Percentiles rank a stretch among this genome's conserved stretches.
phyloP scores from a whole-genome alignment of 2,329 filamentous ascomycete genomes.

The Cercospora canescens region DNA sequence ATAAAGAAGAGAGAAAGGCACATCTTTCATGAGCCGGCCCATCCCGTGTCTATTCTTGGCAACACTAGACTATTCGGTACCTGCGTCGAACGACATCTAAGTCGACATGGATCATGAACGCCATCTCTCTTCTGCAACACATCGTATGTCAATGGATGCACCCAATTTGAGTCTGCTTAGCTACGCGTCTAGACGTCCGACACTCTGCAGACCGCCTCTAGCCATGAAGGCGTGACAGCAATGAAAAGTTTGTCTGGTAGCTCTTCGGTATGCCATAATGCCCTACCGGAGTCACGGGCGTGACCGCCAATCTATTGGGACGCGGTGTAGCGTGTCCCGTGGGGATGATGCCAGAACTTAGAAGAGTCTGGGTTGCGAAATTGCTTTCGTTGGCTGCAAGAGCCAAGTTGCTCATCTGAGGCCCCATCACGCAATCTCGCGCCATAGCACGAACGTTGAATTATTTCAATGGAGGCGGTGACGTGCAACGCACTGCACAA shows the following conservation, averaged over 20 bases:
- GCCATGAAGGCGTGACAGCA: background rate
- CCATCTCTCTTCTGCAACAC: background rate
- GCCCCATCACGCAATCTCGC: constrained; percentile 11
- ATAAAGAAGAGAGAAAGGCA: background rate
- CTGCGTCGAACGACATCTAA: background rate
- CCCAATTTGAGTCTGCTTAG: background rate
- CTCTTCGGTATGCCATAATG: background rate
- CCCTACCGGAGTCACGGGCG: background rate
- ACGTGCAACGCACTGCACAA: background rate
- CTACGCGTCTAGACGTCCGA: background rate
- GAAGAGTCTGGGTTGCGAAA: background rate
- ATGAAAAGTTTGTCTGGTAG: background rate
- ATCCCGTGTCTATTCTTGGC: background rate
- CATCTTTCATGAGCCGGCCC: background rate
- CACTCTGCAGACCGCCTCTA: background rate
- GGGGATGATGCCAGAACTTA: background rate
- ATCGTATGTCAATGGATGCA: background rate
- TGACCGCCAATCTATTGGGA: background rate
- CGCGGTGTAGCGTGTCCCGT: background rate
- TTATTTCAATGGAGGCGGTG: background rate
- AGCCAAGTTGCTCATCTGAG: constrained; percentile 5
- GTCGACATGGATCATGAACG: background rate
- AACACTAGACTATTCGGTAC: no score
- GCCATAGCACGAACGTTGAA: constrained; percentile 6
- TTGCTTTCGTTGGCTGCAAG: background rate